Evolutionary conservation across 139 green algal genomes (phyloP).

Genomic region (Chlorella ohadii): DNA sequence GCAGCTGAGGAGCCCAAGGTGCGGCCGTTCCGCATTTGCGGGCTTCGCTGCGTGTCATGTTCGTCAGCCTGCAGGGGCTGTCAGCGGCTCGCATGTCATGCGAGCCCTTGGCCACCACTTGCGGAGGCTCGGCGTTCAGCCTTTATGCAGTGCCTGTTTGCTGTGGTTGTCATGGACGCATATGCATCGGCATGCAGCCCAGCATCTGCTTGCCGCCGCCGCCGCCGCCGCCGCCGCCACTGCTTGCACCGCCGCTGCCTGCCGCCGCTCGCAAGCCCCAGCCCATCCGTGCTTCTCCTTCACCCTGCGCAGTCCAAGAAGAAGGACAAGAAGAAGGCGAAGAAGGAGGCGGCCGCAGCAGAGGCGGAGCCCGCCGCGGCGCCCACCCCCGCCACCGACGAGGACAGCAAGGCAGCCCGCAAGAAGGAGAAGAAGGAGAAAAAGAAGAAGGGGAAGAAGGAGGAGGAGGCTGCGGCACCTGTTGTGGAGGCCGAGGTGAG

Average conservation of each 20-base stretch:
- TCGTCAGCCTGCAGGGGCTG: too few species aligned
- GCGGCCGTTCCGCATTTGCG: not conserved
- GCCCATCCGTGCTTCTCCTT: too few species aligned
- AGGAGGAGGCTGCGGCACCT: conserved; percentile 3
- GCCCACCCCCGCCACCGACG: not conserved
- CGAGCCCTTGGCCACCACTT: too few species aligned
- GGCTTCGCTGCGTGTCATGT: not conserved
- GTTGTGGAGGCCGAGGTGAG: not conserved
- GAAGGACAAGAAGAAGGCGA: conserved; percentile 30
- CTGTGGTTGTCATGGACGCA: too few species aligned
- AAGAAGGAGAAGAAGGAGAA: conserved; percentile 36
- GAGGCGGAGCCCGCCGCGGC: not conserved
- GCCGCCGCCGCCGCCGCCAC: too few species aligned
- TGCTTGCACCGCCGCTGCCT: too few species aligned
- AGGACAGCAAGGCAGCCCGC: conserved; percentile 16
- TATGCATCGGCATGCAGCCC: too few species aligned
- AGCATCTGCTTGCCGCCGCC: too few species aligned
- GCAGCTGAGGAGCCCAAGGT: not conserved
- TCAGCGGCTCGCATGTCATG: too few species aligned
- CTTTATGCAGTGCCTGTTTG: too few species aligned
- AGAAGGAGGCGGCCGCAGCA: not conserved
- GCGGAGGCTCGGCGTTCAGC: too few species aligned
- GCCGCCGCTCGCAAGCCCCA: too few species aligned
- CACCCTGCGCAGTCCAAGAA: not conserved
- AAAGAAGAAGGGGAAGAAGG: conserved; percentile 29